Percentiles rank a stretch among this genome's conserved stretches.
Conservation (phyloP, 2,329 filamentous ascomycete genomes). For the Clathrospora elynae region DNA sequence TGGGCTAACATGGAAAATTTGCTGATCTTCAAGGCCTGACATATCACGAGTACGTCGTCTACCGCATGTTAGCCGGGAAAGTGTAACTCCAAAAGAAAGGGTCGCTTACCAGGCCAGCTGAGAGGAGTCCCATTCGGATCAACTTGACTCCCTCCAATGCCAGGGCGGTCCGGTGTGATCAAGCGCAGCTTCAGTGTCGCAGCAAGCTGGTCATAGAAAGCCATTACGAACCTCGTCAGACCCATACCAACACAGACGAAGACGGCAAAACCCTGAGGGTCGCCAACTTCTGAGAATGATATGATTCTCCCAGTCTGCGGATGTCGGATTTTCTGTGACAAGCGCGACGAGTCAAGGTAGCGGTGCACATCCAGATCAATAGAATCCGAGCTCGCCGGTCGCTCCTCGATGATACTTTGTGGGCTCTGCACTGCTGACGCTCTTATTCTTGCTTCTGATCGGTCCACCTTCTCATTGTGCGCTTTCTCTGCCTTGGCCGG, state of each 20-base stretch:
- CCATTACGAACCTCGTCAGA: slow-evolving; percentile 90
- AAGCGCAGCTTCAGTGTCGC: slow-evolving; percentile 84
- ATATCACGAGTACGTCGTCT: slow-evolving; percentile 91
- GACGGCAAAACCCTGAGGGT: slow-evolving; percentile 86
- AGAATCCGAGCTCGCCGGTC: slow-evolving; percentile 80
- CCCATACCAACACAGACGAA: slow-evolving; percentile 99
- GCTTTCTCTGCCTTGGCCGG: slow-evolving; percentile 46
- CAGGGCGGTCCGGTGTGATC: slow-evolving; percentile 92
- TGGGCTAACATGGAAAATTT: slow-evolving; percentile 97
- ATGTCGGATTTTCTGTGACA: slow-evolving; percentile 87
- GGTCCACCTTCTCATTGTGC: slow-evolving; percentile 42
- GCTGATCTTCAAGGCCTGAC: slow-evolving; percentile 85
- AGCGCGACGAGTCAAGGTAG: slow-evolving; percentile 79
- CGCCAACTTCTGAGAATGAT: slow-evolving; percentile 95
- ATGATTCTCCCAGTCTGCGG: slow-evolving; percentile 86
- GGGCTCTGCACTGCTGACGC: slow-evolving; percentile 38
- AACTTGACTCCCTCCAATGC: slow-evolving; percentile 87
- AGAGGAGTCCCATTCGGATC: slow-evolving; percentile 86
- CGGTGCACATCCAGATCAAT: slow-evolving; percentile 85
- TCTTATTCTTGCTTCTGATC: slow-evolving; percentile 23
- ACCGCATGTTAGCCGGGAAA: slow-evolving; percentile 24
- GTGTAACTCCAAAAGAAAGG: slow-evolving; percentile 46
- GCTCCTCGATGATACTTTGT: slow-evolving; percentile 65
- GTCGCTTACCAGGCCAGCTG: slow-evolving; percentile 81
- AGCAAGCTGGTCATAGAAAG: slow-evolving; percentile 96